These are phyloP conservation scores for Leucosporidium creatinivorum DNA, from an alignment of 768 basidiomycete genomes.

Conservation along the genomic window DNA sequence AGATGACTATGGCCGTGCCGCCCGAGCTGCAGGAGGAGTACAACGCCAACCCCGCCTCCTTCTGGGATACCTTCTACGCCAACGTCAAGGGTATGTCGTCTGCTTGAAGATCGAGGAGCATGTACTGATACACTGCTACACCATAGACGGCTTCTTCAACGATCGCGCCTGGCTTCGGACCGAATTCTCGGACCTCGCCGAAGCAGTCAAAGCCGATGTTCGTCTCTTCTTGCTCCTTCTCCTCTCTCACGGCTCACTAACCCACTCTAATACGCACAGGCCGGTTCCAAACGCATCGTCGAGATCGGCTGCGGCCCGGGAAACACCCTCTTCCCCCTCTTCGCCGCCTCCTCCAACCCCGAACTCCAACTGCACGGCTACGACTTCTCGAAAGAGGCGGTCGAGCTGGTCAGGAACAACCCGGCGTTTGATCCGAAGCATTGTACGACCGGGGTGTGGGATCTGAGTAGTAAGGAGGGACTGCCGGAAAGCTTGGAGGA, in stretches of 20 bases:
- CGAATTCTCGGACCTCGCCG: conserved; percentile 86
- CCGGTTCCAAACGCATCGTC: conserved; percentile 65
- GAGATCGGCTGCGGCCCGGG: conserved; percentile 92
- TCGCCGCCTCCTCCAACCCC: conserved; percentile 75
- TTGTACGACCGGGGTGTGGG: conserved; percentile 75
- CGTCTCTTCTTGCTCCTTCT: conserved; percentile 19
- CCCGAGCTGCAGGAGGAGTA: conserved; percentile 55
- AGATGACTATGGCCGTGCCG: conserved; percentile 65
- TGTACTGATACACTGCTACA: background rate
- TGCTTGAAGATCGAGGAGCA: too few species aligned
- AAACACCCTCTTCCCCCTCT: conserved; percentile 85
- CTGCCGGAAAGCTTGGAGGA: conserved; percentile 58
- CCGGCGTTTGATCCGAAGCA: conserved; percentile 39
- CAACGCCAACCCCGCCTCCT: conserved; percentile 38
- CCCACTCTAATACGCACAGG: conserved; percentile 46
- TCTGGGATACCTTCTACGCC: conserved; percentile 90
- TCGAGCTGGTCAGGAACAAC: conserved; percentile 68
- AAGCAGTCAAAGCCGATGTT: conserved; percentile 61
- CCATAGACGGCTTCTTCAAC: conserved; percentile 78
- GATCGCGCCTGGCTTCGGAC: conserved; percentile 90
- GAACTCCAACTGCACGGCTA: conserved; percentile 66
- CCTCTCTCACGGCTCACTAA: background rate
- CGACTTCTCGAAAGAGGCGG: conserved; percentile 82
- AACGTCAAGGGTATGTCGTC: conserved; percentile 48
- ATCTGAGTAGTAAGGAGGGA: conserved; percentile 59